phyloP scores from a whole-genome alignment of 129 eudicot genomes.

The Flaveria brownii region DNA sequence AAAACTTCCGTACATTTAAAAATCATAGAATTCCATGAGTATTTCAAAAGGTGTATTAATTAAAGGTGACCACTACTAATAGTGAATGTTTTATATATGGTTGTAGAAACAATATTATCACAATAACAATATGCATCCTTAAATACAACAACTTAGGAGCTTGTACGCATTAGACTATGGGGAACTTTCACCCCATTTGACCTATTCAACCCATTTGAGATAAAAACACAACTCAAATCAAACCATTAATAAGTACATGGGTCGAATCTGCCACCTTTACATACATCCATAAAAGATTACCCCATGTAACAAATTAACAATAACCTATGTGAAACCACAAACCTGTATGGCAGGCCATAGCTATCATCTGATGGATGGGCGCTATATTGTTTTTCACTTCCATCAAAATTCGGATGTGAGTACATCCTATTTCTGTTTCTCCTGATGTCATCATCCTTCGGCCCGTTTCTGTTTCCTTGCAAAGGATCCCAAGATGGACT shows the following conservation, averaged over 20 bases:
- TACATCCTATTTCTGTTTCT: slow-evolving; percentile 33
- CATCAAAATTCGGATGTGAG: slow-evolving; percentile 40
- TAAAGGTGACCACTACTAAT: background rate
- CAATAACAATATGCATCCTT: background rate
- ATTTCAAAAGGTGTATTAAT: background rate
- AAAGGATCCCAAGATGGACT: slow-evolving; percentile 37
- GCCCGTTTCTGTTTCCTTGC: slow-evolving; percentile 33
- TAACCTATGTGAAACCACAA: slow-evolving; percentile 26
- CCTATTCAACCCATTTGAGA: background rate
- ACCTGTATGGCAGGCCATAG: slow-evolving; percentile 53
- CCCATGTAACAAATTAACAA: background rate
- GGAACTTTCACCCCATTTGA: background rate
- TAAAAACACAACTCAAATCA: background rate
- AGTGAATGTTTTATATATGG: background rate
- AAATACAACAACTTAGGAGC: background rate
- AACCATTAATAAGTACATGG: slow-evolving; percentile 1
- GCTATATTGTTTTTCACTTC: slow-evolving; percentile 36
- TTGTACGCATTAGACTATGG: background rate
- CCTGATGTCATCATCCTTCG: slow-evolving; percentile 31
- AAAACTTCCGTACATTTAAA: background rate
- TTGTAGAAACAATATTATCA: background rate
- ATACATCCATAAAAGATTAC: background rate
- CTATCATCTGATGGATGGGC: slow-evolving; percentile 39
- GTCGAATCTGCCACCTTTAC: background rate
- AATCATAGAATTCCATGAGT: background rate